Conservation (phyloP, 345 rosid species). For the Kernera saxatilis region DNA sequence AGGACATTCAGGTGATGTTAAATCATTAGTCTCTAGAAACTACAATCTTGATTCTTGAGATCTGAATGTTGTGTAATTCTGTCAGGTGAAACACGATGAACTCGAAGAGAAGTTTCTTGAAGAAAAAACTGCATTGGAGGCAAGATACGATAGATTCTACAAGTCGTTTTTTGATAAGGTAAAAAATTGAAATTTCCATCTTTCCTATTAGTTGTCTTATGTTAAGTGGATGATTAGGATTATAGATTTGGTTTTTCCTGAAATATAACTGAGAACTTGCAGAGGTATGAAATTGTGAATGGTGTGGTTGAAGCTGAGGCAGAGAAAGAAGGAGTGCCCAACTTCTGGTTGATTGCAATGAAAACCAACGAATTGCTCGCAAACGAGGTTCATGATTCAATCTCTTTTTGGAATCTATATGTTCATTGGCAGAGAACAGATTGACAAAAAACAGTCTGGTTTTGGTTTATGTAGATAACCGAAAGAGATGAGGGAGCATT, state of each 20-base stretch:
- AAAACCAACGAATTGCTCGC: conserved; percentile 80
- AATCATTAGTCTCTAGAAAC: neutral
- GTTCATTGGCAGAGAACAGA: neutral
- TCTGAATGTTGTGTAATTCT: neutral
- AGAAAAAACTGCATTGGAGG: conserved; percentile 25
- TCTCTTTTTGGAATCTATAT: neutral
- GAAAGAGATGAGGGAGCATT: conserved; percentile 92
- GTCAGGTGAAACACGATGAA: conserved; percentile 24
- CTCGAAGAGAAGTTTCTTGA: conserved; percentile 30
- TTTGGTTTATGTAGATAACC: conserved; percentile 41
- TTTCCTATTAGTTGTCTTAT: neutral
- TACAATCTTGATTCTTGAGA: neutral
- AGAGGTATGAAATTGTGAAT: conserved; percentile 35
- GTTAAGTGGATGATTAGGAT: neutral
- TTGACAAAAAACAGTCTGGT: neutral
- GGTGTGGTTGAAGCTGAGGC: conserved; percentile 22
- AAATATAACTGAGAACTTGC: neutral
- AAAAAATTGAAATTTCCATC: neutral
- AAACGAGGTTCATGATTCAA: conserved; percentile 42
- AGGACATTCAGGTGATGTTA: conserved; percentile 28
- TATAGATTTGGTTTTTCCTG: neutral
- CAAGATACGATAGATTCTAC: conserved; percentile 17
- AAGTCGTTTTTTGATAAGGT: conserved; percentile 25
- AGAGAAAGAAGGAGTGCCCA: conserved; percentile 66
- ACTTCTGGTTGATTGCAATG: conserved; percentile 90